Conservation (phyloP, 1,139 yeast species). For the Yueomyces sp. region DNA sequence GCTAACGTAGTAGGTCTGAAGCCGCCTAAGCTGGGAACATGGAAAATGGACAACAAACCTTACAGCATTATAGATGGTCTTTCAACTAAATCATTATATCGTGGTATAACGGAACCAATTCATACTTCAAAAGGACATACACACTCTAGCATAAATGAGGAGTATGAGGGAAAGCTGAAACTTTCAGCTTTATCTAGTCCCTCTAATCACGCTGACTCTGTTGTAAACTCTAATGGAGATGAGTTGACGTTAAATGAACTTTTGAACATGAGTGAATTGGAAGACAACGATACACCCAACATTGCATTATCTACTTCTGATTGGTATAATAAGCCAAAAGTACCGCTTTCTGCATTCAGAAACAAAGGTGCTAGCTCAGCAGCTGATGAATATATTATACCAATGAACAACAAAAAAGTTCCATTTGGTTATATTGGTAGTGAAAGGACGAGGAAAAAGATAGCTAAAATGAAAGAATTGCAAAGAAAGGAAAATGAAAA, state of each 20-base stretch:
- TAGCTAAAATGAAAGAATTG: constrained; percentile 23
- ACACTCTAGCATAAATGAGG: background rate
- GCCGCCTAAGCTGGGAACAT: constrained; percentile 87
- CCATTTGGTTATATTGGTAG: constrained; percentile 26
- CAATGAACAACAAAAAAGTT: constrained; percentile 20
- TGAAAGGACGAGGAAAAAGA: constrained; percentile 23
- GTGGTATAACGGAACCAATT: constrained; percentile 17
- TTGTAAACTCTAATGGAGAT: constrained; percentile 25
- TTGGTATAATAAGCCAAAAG: constrained; percentile 39
- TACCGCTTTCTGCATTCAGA: constrained; percentile 82
- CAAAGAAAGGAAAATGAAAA: constrained; percentile 23
- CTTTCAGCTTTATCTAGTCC: constrained; percentile 9
- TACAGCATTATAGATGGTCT: constrained; percentile 91
- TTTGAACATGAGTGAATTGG: constrained; percentile 77
- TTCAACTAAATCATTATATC: constrained; percentile 54
- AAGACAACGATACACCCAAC: constrained; percentile 45
- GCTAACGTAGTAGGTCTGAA: constrained; percentile 74
- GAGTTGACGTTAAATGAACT: constrained; percentile 76
- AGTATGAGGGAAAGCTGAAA: background rate
- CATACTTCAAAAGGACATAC: background rate
- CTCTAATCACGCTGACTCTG: constrained; percentile 9
- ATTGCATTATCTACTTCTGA: constrained; percentile 10
- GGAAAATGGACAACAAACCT: constrained; percentile 79
- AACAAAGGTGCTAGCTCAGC: constrained; percentile 43
- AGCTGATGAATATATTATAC: constrained; percentile 24